Percentiles rank a stretch among this genome's conserved stretches.
These are phyloP conservation scores for Millerozyma acaciae DNA, from an alignment of 805 yeast species.

Conservation along the genomic window DNA sequence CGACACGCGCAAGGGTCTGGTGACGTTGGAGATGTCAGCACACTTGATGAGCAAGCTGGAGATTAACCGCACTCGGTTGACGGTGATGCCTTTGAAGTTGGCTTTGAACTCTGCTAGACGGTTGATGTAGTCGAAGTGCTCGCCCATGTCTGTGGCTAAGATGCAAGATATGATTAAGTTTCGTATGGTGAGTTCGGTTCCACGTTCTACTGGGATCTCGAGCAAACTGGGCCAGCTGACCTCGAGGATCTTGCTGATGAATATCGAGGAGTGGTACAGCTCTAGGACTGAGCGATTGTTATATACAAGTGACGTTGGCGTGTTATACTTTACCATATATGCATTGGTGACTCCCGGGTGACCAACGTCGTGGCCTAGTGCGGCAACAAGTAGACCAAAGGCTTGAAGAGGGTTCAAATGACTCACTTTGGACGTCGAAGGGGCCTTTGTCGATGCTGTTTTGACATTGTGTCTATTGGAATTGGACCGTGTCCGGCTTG, in stretches of 20 bases:
- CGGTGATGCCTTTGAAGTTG: constrained; percentile 7
- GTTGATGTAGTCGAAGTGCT: constrained; percentile 68
- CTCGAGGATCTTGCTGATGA: constrained; percentile 37
- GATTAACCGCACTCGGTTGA: constrained; percentile 39
- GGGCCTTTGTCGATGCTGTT: neutral
- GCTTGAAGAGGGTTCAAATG: constrained; percentile 41
- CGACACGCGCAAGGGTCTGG: constrained; percentile 71
- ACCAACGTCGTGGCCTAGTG: constrained; percentile 92
- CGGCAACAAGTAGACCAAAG: constrained; percentile 67
- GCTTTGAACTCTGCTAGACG: constrained; percentile 37
- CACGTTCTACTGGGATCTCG: constrained; percentile 9
- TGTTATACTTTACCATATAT: constrained; percentile 52
- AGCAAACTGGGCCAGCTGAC: constrained; percentile 36
- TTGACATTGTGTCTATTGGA: neutral
- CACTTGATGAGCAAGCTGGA: constrained; percentile 78
- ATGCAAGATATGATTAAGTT: constrained; percentile 34
- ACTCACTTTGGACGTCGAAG: constrained; percentile 11
- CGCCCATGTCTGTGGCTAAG: constrained; percentile 83
- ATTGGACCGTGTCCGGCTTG: no score
- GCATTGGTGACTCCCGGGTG: constrained; percentile 95
- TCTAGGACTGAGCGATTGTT: constrained; percentile 73
- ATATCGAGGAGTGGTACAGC: constrained; percentile 71
- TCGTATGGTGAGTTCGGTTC: constrained; percentile 15
- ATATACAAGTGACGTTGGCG: constrained; percentile 64
- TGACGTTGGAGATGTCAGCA: constrained; percentile 93